Evolutionary conservation across 2,329 filamentous ascomycete genomes (phyloP).

Genomic region (Neofusicoccum cordaticola): DNA sequence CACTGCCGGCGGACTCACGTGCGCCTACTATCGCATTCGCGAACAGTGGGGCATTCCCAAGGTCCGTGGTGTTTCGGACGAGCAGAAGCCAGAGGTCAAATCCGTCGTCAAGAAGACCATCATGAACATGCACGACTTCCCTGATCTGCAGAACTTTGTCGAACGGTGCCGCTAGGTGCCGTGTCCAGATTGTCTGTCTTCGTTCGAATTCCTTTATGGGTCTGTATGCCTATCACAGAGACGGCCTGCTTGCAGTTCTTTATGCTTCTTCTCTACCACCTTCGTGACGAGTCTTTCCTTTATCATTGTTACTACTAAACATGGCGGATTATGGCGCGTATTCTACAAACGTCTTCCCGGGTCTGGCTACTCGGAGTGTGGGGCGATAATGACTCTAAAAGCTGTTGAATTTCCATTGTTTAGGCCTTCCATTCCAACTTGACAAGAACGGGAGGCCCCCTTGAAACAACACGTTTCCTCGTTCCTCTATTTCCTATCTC

Average conservation of each 20-base stretch:
- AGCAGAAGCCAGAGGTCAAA: slow-evolving; percentile 15
- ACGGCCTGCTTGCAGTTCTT: background rate
- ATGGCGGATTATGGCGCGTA: background rate
- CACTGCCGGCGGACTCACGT: slow-evolving; percentile 11
- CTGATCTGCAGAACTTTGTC: slow-evolving; percentile 6
- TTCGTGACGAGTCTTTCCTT: background rate
- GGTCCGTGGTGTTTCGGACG: slow-evolving; percentile 16
- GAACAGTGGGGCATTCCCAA: slow-evolving; percentile 17
- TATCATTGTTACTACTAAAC: background rate
- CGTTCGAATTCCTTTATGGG: background rate
- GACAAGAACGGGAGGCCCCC: background rate
- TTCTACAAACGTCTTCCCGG: background rate
- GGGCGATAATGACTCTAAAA: slow-evolving; percentile 1
- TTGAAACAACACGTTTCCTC: too few species aligned
- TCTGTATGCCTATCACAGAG: background rate
- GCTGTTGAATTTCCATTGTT: background rate
- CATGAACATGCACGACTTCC: slow-evolving; percentile 14
- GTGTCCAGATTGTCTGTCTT: background rate
- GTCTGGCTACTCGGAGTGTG: background rate
- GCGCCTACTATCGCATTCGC: slow-evolving; percentile 17
- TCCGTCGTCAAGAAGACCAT: slow-evolving; percentile 3
- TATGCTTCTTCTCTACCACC: background rate
- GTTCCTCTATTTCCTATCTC: background rate
- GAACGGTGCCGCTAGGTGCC: background rate
- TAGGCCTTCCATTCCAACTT: background rate